These are phyloP conservation scores for Globisporangium viniferum DNA, from an alignment of 352 stramenopile species.

Conservation along the genomic window DNA sequence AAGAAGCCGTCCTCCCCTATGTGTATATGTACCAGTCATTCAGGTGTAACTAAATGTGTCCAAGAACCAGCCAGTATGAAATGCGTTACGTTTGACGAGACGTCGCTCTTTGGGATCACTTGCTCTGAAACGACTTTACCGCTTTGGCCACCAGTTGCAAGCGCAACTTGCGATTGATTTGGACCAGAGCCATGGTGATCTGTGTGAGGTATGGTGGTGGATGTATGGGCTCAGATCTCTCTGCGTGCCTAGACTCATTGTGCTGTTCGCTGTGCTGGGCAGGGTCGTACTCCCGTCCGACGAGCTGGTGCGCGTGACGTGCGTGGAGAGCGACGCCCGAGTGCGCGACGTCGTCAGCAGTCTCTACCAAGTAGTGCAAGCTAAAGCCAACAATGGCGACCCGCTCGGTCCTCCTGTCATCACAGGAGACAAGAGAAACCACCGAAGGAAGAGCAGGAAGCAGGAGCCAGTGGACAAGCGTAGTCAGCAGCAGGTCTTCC, in stretches of 20 bases:
- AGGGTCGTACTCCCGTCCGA: constrained; percentile 38
- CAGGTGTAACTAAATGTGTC: neutral
- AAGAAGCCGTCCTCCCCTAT: neutral
- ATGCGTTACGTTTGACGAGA: too few relatives aligned
- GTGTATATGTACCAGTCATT: neutral
- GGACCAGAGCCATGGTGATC: neutral
- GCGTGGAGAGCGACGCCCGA: neutral
- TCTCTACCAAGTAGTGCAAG: neutral
- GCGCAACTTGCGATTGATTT: neutral
- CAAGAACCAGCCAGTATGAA: neutral
- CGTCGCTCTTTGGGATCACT: too few relatives aligned
- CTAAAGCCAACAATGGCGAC: too few relatives aligned
- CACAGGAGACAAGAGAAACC: neutral
- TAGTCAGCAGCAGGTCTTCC: neutral
- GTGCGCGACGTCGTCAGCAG: neutral
- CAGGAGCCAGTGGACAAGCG: neutral
- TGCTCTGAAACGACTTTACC: neutral
- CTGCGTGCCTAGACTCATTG: neutral
- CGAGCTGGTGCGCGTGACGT: constrained; percentile 32
- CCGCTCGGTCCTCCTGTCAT: too few relatives aligned
- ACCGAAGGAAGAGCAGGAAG: neutral
- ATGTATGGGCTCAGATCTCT: neutral
- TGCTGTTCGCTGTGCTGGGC: neutral
- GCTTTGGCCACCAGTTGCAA: neutral
- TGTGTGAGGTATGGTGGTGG: constrained; percentile 2